A percentile compares a stretch with the other conserved stretches of the same genome.
These are phyloP conservation scores for Cytospora paraplurivora DNA, from an alignment of 2,329 filamentous ascomycete species.

Conservation along the genomic window DNA sequence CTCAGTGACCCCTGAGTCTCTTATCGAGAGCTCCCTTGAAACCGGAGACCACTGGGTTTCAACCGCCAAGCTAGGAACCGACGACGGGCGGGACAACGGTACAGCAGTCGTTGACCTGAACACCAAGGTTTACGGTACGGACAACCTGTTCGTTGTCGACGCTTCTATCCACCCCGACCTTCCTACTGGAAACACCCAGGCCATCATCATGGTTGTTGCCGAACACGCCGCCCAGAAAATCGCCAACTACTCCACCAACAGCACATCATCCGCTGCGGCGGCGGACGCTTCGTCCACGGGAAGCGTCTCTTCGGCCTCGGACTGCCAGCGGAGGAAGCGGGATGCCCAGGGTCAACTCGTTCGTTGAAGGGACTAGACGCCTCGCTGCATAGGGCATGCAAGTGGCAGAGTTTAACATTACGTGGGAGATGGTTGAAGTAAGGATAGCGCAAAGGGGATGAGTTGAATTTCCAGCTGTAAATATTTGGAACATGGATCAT, in stretches of 20 bases:
- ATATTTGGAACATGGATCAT: conserved; percentile 8
- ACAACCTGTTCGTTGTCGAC: conserved; percentile 65
- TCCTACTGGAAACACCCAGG: conserved; percentile 62
- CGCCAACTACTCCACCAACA: conserved; percentile 8
- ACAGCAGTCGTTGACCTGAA: conserved; percentile 58
- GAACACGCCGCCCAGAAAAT: conserved; percentile 41
- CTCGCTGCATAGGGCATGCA: neutral
- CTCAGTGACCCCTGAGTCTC: neutral
- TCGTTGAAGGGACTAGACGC: conserved; percentile 9
- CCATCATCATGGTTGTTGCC: conserved; percentile 44
- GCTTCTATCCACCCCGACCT: conserved; percentile 66
- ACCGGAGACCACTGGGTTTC: conserved; percentile 36
- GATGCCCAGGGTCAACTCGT: conserved; percentile 5
- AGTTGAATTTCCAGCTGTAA: neutral
- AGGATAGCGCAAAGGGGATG: neutral
- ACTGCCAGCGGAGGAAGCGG: conserved; percentile 7
- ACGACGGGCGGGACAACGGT: conserved; percentile 52
- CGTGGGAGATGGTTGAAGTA: neutral
- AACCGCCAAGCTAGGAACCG: conserved; percentile 57
- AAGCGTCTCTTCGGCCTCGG: neutral
- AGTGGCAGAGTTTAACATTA: neutral
- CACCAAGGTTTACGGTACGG: conserved; percentile 60
- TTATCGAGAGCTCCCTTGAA: conserved; percentile 12
- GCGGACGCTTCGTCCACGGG: neutral
- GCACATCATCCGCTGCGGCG: neutral